A percentile compares a stretch with the other conserved stretches of the same genome.
Conservation (phyloP, 192 early-diverging fungal species). For the Rhizophagus sp. region DNA sequence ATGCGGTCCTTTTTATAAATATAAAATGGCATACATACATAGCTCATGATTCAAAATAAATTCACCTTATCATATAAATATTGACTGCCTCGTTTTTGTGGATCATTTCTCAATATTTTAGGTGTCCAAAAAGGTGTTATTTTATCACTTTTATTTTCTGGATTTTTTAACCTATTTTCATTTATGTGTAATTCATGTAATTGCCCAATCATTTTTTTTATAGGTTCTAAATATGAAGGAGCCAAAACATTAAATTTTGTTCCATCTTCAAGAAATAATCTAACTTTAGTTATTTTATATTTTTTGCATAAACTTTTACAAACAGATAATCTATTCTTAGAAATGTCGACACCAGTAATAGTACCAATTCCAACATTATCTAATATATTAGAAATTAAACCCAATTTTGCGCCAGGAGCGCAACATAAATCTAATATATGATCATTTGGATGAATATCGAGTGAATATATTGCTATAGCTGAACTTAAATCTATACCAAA, state of each 20-base stretch:
- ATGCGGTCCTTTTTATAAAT: neutral
- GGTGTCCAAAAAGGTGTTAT: constrained; percentile 76
- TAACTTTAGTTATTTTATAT: constrained; percentile 54
- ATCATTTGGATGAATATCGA: constrained; percentile 71
- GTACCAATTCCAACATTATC: constrained; percentile 67
- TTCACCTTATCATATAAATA: constrained; percentile 60
- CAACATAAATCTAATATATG: constrained; percentile 91
- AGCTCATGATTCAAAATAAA: neutral
- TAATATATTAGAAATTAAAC: constrained; percentile 74
- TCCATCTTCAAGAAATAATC: constrained; percentile 84
- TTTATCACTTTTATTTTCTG: neutral
- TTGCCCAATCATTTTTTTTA: constrained; percentile 13
- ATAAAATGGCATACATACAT: no score
- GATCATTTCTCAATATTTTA: constrained; percentile 62
- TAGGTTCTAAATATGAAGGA: constrained; percentile 47
- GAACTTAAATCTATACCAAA: constrained; percentile 83
- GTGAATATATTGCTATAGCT: constrained; percentile 78
- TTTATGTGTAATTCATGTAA: neutral
- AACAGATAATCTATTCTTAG: constrained; percentile 66
- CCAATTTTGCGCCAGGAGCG: constrained; percentile 88
- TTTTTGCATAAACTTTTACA: constrained; percentile 77
- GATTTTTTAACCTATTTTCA: constrained; percentile 4
- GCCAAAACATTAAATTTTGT: constrained; percentile 73
- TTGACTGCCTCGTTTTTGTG: constrained; percentile 69
- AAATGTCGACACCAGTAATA: constrained; percentile 92